Evolutionary conservation across 495 filamentous ascomycete genomes (phyloP).

Genomic region (Talaromyces trachyspermus): DNA sequence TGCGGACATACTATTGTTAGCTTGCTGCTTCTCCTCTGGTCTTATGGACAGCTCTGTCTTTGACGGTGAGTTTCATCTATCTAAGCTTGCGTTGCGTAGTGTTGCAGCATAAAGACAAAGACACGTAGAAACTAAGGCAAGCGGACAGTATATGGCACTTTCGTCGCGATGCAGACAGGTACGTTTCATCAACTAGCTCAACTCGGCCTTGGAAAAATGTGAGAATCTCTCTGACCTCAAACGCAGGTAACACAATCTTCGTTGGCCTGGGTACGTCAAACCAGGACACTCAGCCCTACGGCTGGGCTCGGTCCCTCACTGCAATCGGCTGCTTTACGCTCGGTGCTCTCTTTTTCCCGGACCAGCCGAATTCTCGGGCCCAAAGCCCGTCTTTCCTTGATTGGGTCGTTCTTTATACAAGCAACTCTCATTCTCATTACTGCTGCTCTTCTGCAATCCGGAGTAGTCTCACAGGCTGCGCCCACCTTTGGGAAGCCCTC

Average conservation of each 20-base stretch:
- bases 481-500: conserved; percentile 19
- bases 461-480: conserved; percentile 36
- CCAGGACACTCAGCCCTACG: conserved; percentile 44
- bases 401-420: conserved; percentile 51
- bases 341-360: conserved; percentile 45
- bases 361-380: too few species aligned
- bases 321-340: conserved; percentile 50
- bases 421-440: conserved; percentile 47
- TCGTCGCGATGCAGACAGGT: conserved; percentile 60
- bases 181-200: too few species aligned
- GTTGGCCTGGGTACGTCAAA: conserved; percentile 54
- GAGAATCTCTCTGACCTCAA: too few species aligned
- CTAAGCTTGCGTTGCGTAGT: too few species aligned
- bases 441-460: conserved; percentile 47
- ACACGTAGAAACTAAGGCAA: too few species aligned
- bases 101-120: too few species aligned
- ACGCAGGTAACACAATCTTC: conserved; percentile 65
- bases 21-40: too few species aligned
- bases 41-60: too few species aligned
- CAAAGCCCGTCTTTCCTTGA: conserved; percentile 35
- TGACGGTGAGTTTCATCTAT: too few species aligned
- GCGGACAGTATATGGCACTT: conserved; percentile 53
- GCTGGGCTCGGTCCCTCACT: conserved; percentile 56
- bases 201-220: too few species aligned
- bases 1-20: too few species aligned